Base-by-base conservation (phyloP, 192 early-diverging fungal genomes). In the Radiomyces spectabilis region DNA sequence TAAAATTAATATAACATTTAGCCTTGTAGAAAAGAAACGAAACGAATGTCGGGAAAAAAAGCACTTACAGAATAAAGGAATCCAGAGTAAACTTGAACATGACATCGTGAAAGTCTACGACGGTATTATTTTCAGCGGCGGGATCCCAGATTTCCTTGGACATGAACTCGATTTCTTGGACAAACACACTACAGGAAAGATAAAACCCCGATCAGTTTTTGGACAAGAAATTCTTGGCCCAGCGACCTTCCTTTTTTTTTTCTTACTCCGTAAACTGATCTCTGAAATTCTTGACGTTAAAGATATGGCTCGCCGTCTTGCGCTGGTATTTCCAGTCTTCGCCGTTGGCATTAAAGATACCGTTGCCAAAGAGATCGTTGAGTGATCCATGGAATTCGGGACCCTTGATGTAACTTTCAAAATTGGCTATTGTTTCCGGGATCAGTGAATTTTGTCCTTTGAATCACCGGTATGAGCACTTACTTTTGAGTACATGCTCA, bases 341-440 rank as follows among this genome's bases (percentile, higher is more conserved):
- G 19, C 86, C 86, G 60, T 88, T 85, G 5, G 76, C 66, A 67
- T 81, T 84, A 45, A 88, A 87, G 55, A 87, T 87, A 21, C 85
- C 85, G 38, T 77, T 59, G 2, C 85, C 85, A 16, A 87, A 65
- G 19, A 85, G 45, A 41, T 78, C 76, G 22, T 71, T 61, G 41
- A 78, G 66, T 31, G 69, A 63, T 9, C 38, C 58, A 30, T 73
- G 64, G 34, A 79, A 79, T 41, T 56, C 66, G n/a, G 74, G 69
- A 16, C 77, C 76, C 32, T 69, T 69, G 31, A 54, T 56, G 27
- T 69, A 69, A 18, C 64, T 63, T 45, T 69, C 67, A 33, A 69
- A 69, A 35, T 65, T 65, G 24, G 44, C 63, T 65, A 35, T 18
- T 15, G 15, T 48, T 29, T 48, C 46, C 24, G 38, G 29, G 2